These are phyloP conservation scores for Alternaria brassicicola DNA, from an alignment of 2,329 filamentous ascomycete species.

Conservation along the genomic window DNA sequence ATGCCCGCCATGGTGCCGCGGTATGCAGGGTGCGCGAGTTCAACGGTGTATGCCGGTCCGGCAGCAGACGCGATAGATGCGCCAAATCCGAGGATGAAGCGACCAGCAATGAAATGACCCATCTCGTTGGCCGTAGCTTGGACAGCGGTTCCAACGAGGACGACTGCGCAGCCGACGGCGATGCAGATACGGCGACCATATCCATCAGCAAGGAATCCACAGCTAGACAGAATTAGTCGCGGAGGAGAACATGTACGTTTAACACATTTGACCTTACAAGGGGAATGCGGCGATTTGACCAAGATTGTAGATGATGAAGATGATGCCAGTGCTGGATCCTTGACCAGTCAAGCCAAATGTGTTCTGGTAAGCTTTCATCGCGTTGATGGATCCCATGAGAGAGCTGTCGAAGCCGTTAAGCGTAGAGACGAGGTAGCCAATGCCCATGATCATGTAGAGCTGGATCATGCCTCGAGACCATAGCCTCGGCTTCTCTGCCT, in stretches of 20 bases:
- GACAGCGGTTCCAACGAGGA: conserved; percentile 60
- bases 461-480: conserved; percentile 40
- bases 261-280: conserved; percentile 17
- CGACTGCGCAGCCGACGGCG: conserved; percentile 60
- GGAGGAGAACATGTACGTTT: neutral
- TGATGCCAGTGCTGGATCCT: conserved; percentile 58
- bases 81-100: conserved; percentile 54
- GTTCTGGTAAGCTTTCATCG: conserved; percentile 58
- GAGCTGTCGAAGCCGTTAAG: conserved; percentile 47
- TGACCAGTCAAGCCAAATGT: conserved; percentile 57
- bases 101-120: conserved; percentile 60
- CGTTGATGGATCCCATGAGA: conserved; percentile 59
- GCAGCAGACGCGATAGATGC: conserved; percentile 63
- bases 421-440: conserved; percentile 45
- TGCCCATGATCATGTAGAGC: conserved; percentile 43
- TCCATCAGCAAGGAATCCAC: conserved; percentile 49
- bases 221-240: conserved; percentile 11
- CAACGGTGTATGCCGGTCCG: conserved; percentile 64
- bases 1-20: conserved; percentile 66
- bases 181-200: conserved; percentile 62
- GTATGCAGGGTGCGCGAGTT: conserved; percentile 66
- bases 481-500: conserved; percentile 42
- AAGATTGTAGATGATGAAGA: conserved; percentile 54
- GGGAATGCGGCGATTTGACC: conserved; percentile 60
- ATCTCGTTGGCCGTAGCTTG: conserved; percentile 56